Conservation (phyloP, 1,284 basidiomycete species). For the Moniliophthora roreri region DNA sequence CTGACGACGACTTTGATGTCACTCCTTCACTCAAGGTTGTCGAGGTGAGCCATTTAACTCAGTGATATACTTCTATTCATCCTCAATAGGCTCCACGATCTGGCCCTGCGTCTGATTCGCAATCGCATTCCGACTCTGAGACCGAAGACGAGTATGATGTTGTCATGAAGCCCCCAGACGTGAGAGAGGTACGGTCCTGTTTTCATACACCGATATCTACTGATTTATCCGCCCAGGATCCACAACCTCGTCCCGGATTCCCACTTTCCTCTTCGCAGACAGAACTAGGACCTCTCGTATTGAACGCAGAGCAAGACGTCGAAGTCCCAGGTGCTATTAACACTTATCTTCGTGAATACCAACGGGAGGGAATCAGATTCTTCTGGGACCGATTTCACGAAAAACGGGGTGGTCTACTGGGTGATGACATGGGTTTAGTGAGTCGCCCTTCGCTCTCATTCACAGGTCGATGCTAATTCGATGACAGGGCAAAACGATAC, state of each 20-base stretch:
- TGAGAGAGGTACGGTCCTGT: neutral
- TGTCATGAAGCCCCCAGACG: slow-evolving; percentile 10
- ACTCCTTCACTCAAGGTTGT: too few species aligned
- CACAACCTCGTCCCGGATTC: slow-evolving; percentile 53
- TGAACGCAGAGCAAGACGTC: slow-evolving; percentile 46
- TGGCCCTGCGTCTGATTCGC: too few species aligned
- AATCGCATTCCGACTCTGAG: slow-evolving; percentile 36
- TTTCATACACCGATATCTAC: slow-evolving; percentile 8
- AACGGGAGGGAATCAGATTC: slow-evolving; percentile 79
- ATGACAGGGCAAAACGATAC: slow-evolving; percentile 88
- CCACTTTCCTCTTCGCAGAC: slow-evolving; percentile 43
- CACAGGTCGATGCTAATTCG: neutral
- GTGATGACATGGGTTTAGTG: slow-evolving; percentile 90
- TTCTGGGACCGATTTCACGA: slow-evolving; percentile 68
- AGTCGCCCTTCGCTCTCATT: slow-evolving; percentile 25
- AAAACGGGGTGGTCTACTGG: slow-evolving; percentile 70
- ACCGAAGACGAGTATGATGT: slow-evolving; percentile 40
- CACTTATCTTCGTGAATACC: slow-evolving; percentile 80
- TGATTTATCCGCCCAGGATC: too few species aligned
- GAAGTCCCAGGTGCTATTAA: slow-evolving; percentile 75
- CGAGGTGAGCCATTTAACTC: too few species aligned
- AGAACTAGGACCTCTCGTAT: slow-evolving; percentile 39
- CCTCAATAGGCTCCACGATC: too few species aligned
- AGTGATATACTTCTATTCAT: too few species aligned
- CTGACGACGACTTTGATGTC: neutral